A percentile compares a stretch with the other conserved stretches of the same genome.
Evolutionary conservation across 1,139 yeast species (phyloP).

Genomic region (Kodamaea alishanica): DNA sequence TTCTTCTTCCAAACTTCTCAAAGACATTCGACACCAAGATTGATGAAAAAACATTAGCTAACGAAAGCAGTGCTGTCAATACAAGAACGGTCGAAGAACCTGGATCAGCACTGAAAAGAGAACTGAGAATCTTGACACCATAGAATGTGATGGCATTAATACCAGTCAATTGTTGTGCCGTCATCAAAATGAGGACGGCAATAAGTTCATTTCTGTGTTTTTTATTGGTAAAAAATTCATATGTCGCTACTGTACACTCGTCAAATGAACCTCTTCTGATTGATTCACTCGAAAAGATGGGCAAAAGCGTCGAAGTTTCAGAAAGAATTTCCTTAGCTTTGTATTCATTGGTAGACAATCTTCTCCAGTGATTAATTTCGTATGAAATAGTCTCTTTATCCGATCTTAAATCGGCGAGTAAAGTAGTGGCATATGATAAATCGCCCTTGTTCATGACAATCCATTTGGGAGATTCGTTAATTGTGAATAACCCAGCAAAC

Average conservation of each 20-base stretch:
- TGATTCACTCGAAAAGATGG: conserved; percentile 2
- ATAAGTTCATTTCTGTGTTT: conserved; percentile 25
- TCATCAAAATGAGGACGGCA: conserved; percentile 34
- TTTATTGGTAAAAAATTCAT: conserved; percentile 21
- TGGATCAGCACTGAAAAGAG: conserved; percentile 21
- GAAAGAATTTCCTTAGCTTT: neutral
- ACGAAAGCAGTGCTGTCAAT: conserved; percentile 30
- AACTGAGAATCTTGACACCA: conserved; percentile 33
- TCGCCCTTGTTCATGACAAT: conserved; percentile 30
- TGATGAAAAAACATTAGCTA: conserved; percentile 30
- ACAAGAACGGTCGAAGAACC: conserved; percentile 23
- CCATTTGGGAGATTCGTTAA: conserved; percentile 43
- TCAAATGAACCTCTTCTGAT: conserved; percentile 28
- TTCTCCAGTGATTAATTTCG: conserved; percentile 39
- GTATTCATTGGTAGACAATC: conserved; percentile 17
- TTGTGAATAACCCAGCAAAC: conserved; percentile 29
- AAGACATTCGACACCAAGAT: conserved; percentile 21
- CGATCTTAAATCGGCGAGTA: conserved; percentile 28
- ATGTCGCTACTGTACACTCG: conserved; percentile 24
- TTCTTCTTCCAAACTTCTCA: conserved; percentile 19
- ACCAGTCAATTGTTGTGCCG: conserved; percentile 40
- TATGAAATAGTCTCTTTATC: conserved; percentile 27
- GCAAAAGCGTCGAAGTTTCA: conserved; percentile 1
- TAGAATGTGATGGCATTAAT: conserved; percentile 41
- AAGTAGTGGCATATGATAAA: conserved; percentile 24